Evolutionary conservation across 2,329 filamentous ascomycete genomes (phyloP), one percentile per base, ranked within the genome.

Genomic region (Trichoderma sp.): DNA sequence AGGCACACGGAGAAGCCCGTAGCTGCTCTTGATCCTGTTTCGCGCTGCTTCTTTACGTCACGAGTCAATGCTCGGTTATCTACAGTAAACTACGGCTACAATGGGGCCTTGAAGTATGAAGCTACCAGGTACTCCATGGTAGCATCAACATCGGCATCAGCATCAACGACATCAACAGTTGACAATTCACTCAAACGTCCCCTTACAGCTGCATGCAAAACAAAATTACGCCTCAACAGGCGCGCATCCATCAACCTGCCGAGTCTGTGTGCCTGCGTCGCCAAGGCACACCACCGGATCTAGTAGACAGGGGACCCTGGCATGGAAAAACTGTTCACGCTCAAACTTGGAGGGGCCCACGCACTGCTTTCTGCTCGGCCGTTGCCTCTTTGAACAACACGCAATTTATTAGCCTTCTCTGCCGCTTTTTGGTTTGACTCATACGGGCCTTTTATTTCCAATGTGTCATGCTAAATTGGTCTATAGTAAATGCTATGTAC

Each of bases 321-420:
- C 32, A 36, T 30, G 34, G 11, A 59, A 47, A 59, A 43, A 23
- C 47, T 53, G n/a, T 53, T 30, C 34, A 59, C 65, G 53, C 34
- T 9, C 65, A 59, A 68, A 15, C 26, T 47, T 7, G 23, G 15
- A 43, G 36, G 36, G 47, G 20, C 32, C 36, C 36, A 47, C 20
- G 23, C 20, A n/a, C 6, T n/a, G 57, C 23, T 34, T 32, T 11
- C 64, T 55, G 50, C 50, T 39, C 53, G 63, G 69, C 69, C 69
- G 50, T 66, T 67, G 39, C 61, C 69, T 71, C 62, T 66, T 61
- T 67, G 30, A 70, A 64, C 61, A n/a, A 32, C 8, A n/a, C n/a
- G 34, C n/a, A 61, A 71, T 53, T 61, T 20, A 39, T 53, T 36
- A 58, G 32, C 28, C 47, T 57, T 53, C 69, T 67, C 28, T 43